These are phyloP conservation scores for Apiotrichum akiyoshidainum DNA, from an alignment of 1,284 basidiomycete species.

Conservation along the genomic window DNA sequence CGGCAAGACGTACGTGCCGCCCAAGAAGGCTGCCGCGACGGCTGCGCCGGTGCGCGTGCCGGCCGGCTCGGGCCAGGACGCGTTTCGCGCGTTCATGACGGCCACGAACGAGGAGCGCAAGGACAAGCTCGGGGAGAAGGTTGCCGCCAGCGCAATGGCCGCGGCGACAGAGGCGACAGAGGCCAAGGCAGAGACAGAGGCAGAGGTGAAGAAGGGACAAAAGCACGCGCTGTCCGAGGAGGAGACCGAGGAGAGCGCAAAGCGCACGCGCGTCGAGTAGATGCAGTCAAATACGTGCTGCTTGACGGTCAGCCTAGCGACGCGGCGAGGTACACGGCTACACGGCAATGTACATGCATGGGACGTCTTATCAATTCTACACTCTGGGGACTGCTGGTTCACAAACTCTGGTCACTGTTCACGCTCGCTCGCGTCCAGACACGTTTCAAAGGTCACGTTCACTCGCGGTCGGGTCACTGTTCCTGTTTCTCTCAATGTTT, in stretches of 20 bases:
- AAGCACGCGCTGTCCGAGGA: conserved; percentile 19
- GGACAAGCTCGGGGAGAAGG: conserved; percentile 20
- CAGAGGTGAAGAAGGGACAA: conserved; percentile 13
- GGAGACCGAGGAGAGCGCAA: conserved; percentile 16
- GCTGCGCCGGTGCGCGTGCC: conserved; percentile 7
- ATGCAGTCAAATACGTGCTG: neutral
- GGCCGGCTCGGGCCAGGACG: conserved; percentile 30
- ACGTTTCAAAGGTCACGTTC: too few species aligned
- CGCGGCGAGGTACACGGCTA: neutral
- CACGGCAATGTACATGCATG: conserved; percentile 2
- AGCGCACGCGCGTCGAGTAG: neutral
- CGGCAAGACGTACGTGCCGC: conserved; percentile 33
- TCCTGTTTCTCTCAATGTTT: too few species aligned
- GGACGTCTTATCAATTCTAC: neutral
- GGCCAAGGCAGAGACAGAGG: neutral
- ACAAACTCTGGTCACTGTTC: too few species aligned
- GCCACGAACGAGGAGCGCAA: conserved; percentile 39
- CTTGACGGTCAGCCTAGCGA: too few species aligned
- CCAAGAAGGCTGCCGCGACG: conserved; percentile 21
- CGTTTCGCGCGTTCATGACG: conserved; percentile 43
- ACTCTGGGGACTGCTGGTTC: neutral
- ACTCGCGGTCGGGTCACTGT: too few species aligned
- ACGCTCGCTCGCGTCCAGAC: too few species aligned
- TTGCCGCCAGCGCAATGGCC: conserved; percentile 9
- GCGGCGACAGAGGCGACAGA: neutral